Percentiles rank a stretch among this genome's conserved stretches.
These are phyloP conservation scores for Aschersonia sp. DNA, from an alignment of 2,329 filamentous ascomycete species.

Conservation along the genomic window DNA sequence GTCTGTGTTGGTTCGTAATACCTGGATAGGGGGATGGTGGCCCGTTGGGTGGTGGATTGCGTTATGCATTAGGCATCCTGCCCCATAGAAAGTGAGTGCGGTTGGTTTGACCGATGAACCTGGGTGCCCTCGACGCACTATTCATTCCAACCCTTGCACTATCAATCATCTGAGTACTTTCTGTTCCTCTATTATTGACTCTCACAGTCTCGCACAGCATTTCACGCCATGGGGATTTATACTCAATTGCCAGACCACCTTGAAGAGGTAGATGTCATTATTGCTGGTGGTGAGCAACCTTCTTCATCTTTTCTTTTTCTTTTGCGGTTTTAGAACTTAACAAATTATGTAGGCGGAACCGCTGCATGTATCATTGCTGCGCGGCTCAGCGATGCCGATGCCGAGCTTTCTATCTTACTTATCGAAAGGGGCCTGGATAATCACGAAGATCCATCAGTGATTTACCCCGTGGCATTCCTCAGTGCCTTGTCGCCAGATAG, in stretches of 20 bases:
- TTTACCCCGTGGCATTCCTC: neutral
- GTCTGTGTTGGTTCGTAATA: too few relatives aligned
- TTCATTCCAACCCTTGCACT: too few relatives aligned
- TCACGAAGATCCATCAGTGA: neutral
- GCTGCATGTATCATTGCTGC: neutral
- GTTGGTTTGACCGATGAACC: too few relatives aligned
- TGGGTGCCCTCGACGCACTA: too few relatives aligned
- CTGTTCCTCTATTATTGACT: too few relatives aligned
- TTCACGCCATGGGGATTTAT: neutral
- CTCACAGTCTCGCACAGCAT: too few relatives aligned
- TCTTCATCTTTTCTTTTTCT: neutral
- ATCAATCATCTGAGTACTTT: too few relatives aligned
- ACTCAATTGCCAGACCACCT: conserved; percentile 3
- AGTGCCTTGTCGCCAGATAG: neutral
- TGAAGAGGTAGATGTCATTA: conserved; percentile 8
- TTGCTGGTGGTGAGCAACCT: conserved; percentile 7
- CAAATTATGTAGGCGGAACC: neutral
- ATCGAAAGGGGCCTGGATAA: neutral
- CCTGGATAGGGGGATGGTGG: too few relatives aligned
- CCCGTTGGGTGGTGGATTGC: too few relatives aligned
- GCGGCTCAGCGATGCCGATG: neutral
- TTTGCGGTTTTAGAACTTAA: too few relatives aligned
- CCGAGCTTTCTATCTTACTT: neutral
- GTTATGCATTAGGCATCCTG: too few relatives aligned
- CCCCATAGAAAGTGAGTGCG: too few relatives aligned